Evolutionary conservation across 2,329 filamentous ascomycete genomes (phyloP).

Genomic region (Fusarium coicis): DNA sequence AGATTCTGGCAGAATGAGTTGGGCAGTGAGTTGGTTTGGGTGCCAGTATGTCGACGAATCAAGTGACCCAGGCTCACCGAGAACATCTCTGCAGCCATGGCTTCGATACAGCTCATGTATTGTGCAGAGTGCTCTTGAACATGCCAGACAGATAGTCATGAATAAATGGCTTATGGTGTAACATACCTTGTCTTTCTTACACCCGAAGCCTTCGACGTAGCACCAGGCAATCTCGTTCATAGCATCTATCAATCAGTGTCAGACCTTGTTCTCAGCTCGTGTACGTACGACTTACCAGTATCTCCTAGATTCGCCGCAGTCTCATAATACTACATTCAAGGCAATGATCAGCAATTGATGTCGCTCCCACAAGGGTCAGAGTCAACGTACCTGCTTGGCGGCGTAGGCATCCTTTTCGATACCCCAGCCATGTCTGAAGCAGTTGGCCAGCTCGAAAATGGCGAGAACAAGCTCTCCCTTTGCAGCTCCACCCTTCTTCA

Average conservation of each 20-base stretch:
- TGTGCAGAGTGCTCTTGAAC: constrained; percentile 11
- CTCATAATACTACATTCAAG: constrained; percentile 82
- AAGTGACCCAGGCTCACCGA: constrained; percentile 28
- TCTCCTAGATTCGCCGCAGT: constrained; percentile 97
- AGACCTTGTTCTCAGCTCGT: constrained; percentile 6
- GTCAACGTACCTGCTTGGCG: constrained; percentile 70
- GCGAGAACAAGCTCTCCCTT: constrained; percentile 97
- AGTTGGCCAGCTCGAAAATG: constrained; percentile 94
- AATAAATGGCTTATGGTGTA: constrained; percentile 12
- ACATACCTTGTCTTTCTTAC: constrained; percentile 97
- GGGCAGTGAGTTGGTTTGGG: constrained; percentile 30
- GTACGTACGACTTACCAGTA: constrained; percentile 64
- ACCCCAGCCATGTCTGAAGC: constrained; percentile 95
- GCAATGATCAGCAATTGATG: constrained; percentile 14
- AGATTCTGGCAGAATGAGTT: neutral
- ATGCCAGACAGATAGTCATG: constrained; percentile 6
- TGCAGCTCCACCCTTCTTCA: constrained; percentile 92
- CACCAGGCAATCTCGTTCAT: constrained; percentile 99
- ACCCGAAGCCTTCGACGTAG: constrained; percentile 95
- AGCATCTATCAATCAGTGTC: constrained; percentile 69
- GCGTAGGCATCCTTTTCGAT: constrained; percentile 86
- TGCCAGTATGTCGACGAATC: constrained; percentile 25
- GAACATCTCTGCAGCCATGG: neutral
- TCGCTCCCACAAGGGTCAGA: neutral
- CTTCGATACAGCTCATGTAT: constrained; percentile 12